Evolutionary conservation across 176 grass and related monocot genomes (phyloP).

Genomic region (Areca catechu): DNA sequence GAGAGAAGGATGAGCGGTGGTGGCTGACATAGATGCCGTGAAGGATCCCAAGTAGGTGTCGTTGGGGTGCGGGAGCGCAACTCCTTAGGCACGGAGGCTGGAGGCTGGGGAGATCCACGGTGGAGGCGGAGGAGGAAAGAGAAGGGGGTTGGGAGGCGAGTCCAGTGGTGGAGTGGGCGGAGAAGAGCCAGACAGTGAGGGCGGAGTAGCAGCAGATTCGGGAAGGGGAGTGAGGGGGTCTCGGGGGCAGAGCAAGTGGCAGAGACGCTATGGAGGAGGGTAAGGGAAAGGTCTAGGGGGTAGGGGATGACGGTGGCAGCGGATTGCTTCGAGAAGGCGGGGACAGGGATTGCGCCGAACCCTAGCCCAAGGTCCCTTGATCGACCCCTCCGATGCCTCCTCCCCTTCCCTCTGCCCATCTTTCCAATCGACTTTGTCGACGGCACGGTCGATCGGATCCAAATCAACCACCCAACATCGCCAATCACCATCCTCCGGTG

Average conservation of each 20-base stretch:
- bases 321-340: slow-evolving; percentile 94
- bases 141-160: slow-evolving; percentile 10
- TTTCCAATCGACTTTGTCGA: no score
- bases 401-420: no score
- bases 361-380: no score
- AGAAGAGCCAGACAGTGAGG: slow-evolving; percentile 74
- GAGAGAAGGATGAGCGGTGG: no score
- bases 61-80: slow-evolving; percentile 41
- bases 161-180: slow-evolving; percentile 57
- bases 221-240: slow-evolving; percentile 17
- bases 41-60: slow-evolving; percentile 27
- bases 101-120: slow-evolving; percentile 49
- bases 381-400: no score
- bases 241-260: slow-evolving; percentile 27
- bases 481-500: no score
- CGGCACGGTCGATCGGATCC: no score
- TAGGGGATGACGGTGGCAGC: slow-evolving; percentile 47
- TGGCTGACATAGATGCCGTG: not conserved
- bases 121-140: not conserved
- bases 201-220: slow-evolving; percentile 61
- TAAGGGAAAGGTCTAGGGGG: slow-evolving; percentile 43
- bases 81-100: slow-evolving; percentile 39
- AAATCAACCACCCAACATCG: no score
- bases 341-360: no score
- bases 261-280: slow-evolving; percentile 49